Conservation (phyloP, 1,284 basidiomycete genomes). For the Nidula niveotomentosa region DNA sequence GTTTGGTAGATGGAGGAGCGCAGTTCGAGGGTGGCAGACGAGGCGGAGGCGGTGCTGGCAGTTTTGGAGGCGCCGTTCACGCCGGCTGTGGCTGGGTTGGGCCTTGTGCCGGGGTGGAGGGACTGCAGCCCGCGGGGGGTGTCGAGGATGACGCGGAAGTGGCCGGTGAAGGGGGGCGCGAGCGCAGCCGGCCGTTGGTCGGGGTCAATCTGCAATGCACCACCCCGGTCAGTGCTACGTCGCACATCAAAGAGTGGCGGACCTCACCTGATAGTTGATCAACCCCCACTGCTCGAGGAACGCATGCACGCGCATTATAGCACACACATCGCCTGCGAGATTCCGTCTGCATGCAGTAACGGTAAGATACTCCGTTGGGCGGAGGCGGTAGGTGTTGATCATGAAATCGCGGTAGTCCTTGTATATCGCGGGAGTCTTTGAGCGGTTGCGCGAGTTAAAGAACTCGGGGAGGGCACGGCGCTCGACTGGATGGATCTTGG, state of each 20-base stretch:
- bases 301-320: conserved; percentile 98
- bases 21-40: conserved; percentile 80
- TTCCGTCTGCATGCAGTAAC: conserved; percentile 97
- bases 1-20: conserved; percentile 89
- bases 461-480: conserved; percentile 95
- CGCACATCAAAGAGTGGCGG: neutral
- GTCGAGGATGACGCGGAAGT: conserved; percentile 97
- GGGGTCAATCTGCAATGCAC: conserved; percentile 83
- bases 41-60: conserved; percentile 36
- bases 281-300: conserved; percentile 99
- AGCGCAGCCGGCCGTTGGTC: conserved; percentile 93
- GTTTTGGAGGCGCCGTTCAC: conserved; percentile 48
- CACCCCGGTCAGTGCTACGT: neutral
- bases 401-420: conserved; percentile 99
- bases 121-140: conserved; percentile 96
- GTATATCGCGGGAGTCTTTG: conserved; percentile 96
- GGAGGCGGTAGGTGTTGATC: conserved; percentile 96
- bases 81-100: conserved; percentile 29
- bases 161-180: conserved; percentile 97
- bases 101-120: conserved; percentile 88
- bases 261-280: conserved; percentile 93
- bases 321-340: conserved; percentile 97
- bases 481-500: conserved; percentile 92
- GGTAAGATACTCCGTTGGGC: conserved; percentile 95
- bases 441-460: conserved; percentile 94